Conservation (phyloP, 2,329 filamentous ascomycete genomes). For the Plectosphaerella sp. region DNA sequence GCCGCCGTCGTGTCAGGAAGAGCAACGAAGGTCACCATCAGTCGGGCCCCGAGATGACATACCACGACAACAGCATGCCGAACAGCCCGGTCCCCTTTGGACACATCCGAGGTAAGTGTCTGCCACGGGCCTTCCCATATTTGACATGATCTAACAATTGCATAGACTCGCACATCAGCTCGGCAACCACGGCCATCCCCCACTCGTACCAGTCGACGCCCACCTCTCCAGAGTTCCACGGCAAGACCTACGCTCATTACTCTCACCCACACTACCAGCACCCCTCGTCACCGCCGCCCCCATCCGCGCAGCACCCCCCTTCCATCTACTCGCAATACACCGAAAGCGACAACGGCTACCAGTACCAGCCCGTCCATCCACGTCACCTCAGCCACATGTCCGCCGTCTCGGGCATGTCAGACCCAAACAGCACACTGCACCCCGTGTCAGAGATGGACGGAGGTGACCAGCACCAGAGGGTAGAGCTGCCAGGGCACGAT, state of each 20-base stretch:
- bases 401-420: not conserved
- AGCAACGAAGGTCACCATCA: slow-evolving; percentile 5
- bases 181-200: not conserved
- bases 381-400: not conserved
- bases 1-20: slow-evolving; percentile 9
- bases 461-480: not conserved
- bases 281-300: not conserved
- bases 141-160: not conserved
- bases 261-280: not conserved
- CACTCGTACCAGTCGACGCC: slow-evolving; percentile 1
- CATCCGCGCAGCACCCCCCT: not conserved
- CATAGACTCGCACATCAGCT: slow-evolving; percentile 1
- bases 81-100: not conserved
- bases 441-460: slow-evolving; percentile 1
- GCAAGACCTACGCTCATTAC: not conserved
- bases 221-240: not conserved
- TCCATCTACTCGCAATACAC: not conserved
- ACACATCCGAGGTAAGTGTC: not conserved
- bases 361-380: not conserved
- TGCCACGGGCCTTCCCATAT: not conserved
- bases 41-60: slow-evolving; percentile 6
- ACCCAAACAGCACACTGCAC: not conserved
- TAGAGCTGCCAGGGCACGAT: not conserved
- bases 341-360: not conserved
- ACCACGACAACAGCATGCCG: slow-evolving; percentile 4